Base-by-base conservation (phyloP, 2,329 filamentous ascomycete species). In the Hymenoscyphus albidus region DNA sequence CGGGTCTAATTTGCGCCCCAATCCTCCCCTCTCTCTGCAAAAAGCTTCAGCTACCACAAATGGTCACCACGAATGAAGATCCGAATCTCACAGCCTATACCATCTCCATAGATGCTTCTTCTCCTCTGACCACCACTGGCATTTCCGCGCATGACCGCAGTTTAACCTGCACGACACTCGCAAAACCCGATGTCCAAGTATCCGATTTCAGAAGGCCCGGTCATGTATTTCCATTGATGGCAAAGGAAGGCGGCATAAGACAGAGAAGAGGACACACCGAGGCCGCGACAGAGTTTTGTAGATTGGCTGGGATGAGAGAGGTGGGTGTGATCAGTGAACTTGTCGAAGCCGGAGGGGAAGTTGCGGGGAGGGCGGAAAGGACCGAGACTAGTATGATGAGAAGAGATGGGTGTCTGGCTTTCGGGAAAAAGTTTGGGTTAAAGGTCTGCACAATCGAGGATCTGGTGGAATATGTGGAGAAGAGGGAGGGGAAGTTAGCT, bases 401-500 rank as follows among this genome's bases (percentile, higher is more conserved):
- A 70, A 87, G 92, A 68, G 92, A 97, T 80, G 91, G 86, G 44
- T 97, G 93, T 79, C 81, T 99, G 74, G 85, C 82, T 60, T 99
- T 99, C 83, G 95, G 93, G 35, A 87, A 87, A 78, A 88, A 84
- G 78, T 98, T 90, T 88, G 93, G 93, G 4, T 81, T 99, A 71
- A 95, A 90, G 81, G 92, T 96, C 65, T 96, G 93, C 79, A 98
- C 95, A 38, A 98, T 99, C 79, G 93, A 94, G 76, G 93, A 94
- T 78, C 78, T 99, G 78, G 89, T 94, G 35, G 82, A 81, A 64
- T 90, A 96, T 66, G 69, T 75, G 44, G 74, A 75, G 67, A 64
- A 59, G 65, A 74, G 63, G 54, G 71, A 75, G 64, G 73, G 73
- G 55, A 74, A 73, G 68, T 65, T 72, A 63, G 65, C 58, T n/a